These are phyloP conservation scores for Peniophora sp. DNA, from an alignment of 1,284 basidiomycete genomes.

Conservation along the genomic window DNA sequence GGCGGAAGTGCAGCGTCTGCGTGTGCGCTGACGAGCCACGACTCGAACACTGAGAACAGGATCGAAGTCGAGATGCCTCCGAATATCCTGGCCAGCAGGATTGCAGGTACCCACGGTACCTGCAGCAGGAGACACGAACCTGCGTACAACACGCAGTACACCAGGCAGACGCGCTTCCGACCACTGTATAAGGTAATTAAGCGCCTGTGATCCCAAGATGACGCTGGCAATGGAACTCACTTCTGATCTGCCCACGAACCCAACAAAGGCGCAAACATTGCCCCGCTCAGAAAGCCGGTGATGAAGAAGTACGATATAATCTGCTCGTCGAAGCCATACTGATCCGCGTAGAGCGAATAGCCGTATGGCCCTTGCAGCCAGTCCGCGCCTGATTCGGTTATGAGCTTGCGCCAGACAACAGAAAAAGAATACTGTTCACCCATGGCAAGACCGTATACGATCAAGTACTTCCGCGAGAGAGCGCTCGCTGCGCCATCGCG, in stretches of 20 bases:
- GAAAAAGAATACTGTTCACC: conserved; percentile 28
- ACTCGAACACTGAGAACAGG: conserved; percentile 67
- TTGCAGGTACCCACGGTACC: conserved; percentile 45
- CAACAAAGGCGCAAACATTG: conserved; percentile 56
- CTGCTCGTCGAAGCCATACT: conserved; percentile 56
- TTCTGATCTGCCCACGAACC: conserved; percentile 73
- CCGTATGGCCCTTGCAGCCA: conserved; percentile 77
- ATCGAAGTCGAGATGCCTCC: conserved; percentile 70
- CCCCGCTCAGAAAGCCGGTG: conserved; percentile 65
- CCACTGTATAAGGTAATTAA: conserved; percentile 32
- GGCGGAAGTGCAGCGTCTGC: conserved; percentile 44
- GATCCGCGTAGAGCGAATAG: conserved; percentile 64
- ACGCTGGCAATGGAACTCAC: conserved; percentile 30
- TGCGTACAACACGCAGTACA: conserved; percentile 61
- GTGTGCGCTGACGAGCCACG: conserved; percentile 58
- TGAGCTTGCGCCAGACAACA: neutral
- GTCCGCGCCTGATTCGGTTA: conserved; percentile 47
- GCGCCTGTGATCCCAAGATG: neutral
- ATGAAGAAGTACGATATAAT: conserved; percentile 64
- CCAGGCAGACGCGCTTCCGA: conserved; percentile 55
- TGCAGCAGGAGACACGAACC: conserved; percentile 51
- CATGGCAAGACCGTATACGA: conserved; percentile 69
- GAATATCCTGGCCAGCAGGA: conserved; percentile 52
- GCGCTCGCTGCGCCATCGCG: conserved; percentile 21
- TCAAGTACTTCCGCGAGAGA: conserved; percentile 50